Conservation (phyloP, 306 rosid genomes). For the Fagus sylvatica region DNA sequence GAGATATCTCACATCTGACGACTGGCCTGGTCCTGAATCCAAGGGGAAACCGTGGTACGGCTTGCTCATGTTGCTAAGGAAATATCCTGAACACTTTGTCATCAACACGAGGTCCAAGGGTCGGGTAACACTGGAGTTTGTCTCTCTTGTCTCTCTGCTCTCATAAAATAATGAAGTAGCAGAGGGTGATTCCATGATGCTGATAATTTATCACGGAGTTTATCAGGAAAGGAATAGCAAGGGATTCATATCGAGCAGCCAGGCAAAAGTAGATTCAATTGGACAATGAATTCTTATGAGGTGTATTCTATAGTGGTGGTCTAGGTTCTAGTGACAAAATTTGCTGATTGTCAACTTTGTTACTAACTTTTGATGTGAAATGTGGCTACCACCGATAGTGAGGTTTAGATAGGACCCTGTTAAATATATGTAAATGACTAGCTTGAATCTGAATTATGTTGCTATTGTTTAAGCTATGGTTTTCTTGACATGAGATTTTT, state of each 20-base stretch:
- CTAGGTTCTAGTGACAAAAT: neutral
- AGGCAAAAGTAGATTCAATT: no score
- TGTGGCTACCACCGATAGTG: neutral
- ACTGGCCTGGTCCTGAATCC: conserved; percentile 85
- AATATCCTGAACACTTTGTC: conserved; percentile 98
- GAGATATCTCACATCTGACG: conserved; percentile 87
- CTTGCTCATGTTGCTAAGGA: conserved; percentile 85
- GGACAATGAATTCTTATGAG: no score
- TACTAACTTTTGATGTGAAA: neutral
- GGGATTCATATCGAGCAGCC: no score
- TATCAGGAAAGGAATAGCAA: conserved; percentile 1
- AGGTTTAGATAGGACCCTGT: conserved; percentile 4
- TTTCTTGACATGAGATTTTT: neutral
- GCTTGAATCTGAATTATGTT: neutral
- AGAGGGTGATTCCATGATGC: neutral
- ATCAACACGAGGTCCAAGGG: conserved; percentile 97
- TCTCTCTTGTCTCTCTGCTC: conserved; percentile 89
- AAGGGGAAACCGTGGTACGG: conserved; percentile 99
- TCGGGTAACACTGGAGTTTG: conserved; percentile 76
- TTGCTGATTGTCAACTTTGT: neutral
- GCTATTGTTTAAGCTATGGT: neutral
- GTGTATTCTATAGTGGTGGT: no score
- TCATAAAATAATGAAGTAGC: conserved; percentile 40
- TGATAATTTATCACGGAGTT: conserved; percentile 10
- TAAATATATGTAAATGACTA: conserved; percentile 6